Evolutionary conservation across 106 monocot species (phyloP), one percentile per base, ranked within the genome.

Genomic region (Hemerocallis citrina): DNA sequence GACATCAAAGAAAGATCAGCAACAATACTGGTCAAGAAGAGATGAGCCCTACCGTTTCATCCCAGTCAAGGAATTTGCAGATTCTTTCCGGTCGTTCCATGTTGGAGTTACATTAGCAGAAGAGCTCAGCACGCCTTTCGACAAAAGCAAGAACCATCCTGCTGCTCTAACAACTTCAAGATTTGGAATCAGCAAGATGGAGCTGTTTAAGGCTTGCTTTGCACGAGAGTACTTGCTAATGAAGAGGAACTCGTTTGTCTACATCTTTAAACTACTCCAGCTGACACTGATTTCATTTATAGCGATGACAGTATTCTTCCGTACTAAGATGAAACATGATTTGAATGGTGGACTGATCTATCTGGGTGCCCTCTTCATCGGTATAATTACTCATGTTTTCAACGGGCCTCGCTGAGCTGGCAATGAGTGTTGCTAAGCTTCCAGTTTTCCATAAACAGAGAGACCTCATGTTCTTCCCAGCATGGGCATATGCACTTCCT

Each of bases 381-480:
- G 73, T 0, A 31, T 71, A 47, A 28, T 40, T 38, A 15, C 55
- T 72, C 57, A 34, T 67, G 36, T 83, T 51, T 83, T 83, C 52
- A 83, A 83, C 61, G 78, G 83, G 2, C 64, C n/a, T 74, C 14
- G 54, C 70, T 23, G 83, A 78, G 34, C 42, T 83, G 20, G 61
- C 78, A 1, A 83, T 83, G 83, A 83, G 62, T 45, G 55, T 83
- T 30, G 52, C 35, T 10, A 83, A 68, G 74, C 83, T 83, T 38
- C 83, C 83, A 3, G 67, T 78, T 19, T 83, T 83, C 66, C 78
- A 69, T 71, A 83, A 83, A 57, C 83, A 83, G 40, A 73, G 83
- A 34, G 83, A 83, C 40, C 66, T 78, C n/a, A 22, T 67, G 1
- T 75, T 83, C 41, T 83, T 56, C 34, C 83, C 83, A 50, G 63